Evolutionary conservation across 139 green algal genomes (phyloP).

Genomic region (Ulvella scutata): DNA sequence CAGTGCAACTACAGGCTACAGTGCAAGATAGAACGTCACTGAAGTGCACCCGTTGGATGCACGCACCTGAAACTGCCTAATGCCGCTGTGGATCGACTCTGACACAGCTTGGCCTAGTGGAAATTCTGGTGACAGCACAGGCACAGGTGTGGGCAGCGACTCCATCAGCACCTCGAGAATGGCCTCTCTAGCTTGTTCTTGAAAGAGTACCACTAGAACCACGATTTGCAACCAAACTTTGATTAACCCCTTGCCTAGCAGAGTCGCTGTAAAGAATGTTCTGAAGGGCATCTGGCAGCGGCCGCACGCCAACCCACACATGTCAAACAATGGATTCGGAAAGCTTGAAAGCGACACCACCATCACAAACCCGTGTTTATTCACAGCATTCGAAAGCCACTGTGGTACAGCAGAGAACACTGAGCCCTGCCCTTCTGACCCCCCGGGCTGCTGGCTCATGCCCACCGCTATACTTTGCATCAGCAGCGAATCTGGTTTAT

Average conservation of each 20-base stretch:
- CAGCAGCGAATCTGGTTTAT: too few species aligned
- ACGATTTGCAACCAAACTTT: slow-evolving; percentile 39
- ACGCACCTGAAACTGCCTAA: too few species aligned
- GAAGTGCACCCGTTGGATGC: too few species aligned
- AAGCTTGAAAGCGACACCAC: slow-evolving; percentile 78
- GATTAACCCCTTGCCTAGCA: slow-evolving; percentile 72
- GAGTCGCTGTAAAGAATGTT: slow-evolving; percentile 72
- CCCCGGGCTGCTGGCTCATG: too few species aligned
- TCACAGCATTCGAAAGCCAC: slow-evolving; percentile 75
- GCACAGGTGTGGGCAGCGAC: background rate
- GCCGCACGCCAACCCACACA: slow-evolving; percentile 85
- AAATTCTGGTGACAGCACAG: background rate
- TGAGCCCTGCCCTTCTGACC: background rate
- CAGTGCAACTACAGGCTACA: too few species aligned
- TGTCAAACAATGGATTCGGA: slow-evolving; percentile 82
- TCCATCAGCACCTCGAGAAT: slow-evolving; percentile 20
- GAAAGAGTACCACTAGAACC: slow-evolving; percentile 54
- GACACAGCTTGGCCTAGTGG: too few species aligned
- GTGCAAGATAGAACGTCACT: too few species aligned
- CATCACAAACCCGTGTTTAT: slow-evolving; percentile 59
- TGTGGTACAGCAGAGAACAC: slow-evolving; percentile 33
- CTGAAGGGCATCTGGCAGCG: slow-evolving; percentile 84
- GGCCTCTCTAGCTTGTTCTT: slow-evolving; percentile 26
- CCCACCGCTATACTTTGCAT: too few species aligned
- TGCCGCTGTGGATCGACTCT: too few species aligned